Conservation (phyloP, 305 asterid species). For the Fraxinus sp. region DNA sequence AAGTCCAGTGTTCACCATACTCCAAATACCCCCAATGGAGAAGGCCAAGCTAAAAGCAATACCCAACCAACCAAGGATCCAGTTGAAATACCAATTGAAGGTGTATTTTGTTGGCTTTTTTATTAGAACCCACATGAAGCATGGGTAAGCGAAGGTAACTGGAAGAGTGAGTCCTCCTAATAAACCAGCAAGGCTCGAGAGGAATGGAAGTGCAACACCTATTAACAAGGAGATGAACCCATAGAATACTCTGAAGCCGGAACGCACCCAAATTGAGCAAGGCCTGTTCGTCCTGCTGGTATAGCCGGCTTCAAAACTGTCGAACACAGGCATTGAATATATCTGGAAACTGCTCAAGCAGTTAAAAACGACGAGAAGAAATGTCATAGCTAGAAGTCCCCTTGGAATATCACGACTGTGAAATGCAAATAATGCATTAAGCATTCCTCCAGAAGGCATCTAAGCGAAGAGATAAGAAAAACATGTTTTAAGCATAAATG, state of each 20-base stretch:
- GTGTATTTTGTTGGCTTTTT: constrained; percentile 72
- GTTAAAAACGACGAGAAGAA: constrained; percentile 87
- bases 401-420: constrained; percentile 80
- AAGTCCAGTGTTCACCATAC: constrained; percentile 78
- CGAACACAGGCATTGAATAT: constrained; percentile 95
- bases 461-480: constrained; percentile 22
- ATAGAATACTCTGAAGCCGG: constrained; percentile 79
- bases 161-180: constrained; percentile 92
- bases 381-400: constrained; percentile 76
- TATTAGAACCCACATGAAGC: constrained; percentile 94
- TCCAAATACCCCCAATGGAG: constrained; percentile 93
- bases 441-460: constrained; percentile 95
- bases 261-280: constrained; percentile 89
- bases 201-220: constrained; percentile 89
- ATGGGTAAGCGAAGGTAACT: constrained; percentile 91
- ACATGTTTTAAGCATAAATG: background rate
- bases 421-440: constrained; percentile 68
- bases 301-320: constrained; percentile 89
- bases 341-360: constrained; percentile 97
- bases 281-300: constrained; percentile 83
- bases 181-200: constrained; percentile 87
- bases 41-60: constrained; percentile 88
- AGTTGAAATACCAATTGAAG: constrained; percentile 82
- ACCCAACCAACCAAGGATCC: constrained; percentile 88
- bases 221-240: constrained; percentile 74